Evolutionary conservation across 1,284 basidiomycete genomes (phyloP), one percentile per base, ranked within the genome.

Genomic region (Rhodofomes roseus): DNA sequence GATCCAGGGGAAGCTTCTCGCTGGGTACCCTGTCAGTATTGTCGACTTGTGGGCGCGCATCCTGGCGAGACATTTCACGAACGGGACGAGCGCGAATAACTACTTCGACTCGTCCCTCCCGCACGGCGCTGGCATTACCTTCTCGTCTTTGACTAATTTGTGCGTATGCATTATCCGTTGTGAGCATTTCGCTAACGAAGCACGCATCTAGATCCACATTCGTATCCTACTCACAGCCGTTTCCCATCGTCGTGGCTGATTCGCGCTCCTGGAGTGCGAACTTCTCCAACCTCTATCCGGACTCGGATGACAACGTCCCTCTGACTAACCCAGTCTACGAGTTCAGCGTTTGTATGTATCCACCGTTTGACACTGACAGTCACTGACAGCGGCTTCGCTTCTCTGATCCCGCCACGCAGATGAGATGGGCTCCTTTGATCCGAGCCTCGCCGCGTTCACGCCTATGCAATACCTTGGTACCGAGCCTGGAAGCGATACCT

Each of bases 361-460:
- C 18, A n/a, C 7, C 41, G 7, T 23, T 39, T 31, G n/a, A n/a
- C n/a, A n/a, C n/a, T n/a, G n/a, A n/a, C n/a, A n/a, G n/a, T n/a
- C n/a, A n/a, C 43, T 18, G 18, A 34, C 1, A 31, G 27, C 5
- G 34, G 6, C 20, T 20, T 2, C 37, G 14, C 4, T 46, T 20
- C 9, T 16, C 11, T 25, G 20, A 37, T 31, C 16, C 31, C 34
- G 14, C 5, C 31, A 11, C 31, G 31, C 37, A 80, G 77, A 68
- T 56, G 79, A 80, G 62, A 73, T 72, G 59, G 78, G 79, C 0
- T 80, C 78, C 2, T 82, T 70, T 60, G 81, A 82, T 57, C 77
- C 79, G n/a, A 70, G 70, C 48, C 66, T 82, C 2, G 73, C 74
- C 12, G 77, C 80, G 0, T 81, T 79, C 59, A 72, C 72, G 9